phyloP scores from a whole-genome alignment of 1,139 yeast genomes.

The Wickerhamiella infanticola region DNA sequence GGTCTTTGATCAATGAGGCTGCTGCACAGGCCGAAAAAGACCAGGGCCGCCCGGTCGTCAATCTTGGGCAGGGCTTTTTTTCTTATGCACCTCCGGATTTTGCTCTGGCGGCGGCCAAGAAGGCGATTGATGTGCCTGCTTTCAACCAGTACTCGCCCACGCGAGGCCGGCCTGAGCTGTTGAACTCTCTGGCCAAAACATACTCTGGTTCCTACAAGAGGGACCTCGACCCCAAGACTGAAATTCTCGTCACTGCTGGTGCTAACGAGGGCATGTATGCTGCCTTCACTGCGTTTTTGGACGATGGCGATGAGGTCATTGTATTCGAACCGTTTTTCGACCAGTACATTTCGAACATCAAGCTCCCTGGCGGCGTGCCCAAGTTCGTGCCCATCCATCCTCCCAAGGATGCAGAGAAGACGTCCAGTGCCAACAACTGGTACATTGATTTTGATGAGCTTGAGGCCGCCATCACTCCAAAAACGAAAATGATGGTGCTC shows the following conservation, averaged over 20 bases:
- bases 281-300: conserved; percentile 67
- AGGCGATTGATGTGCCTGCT: conserved; percentile 54
- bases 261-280: conserved; percentile 92
- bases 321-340: conserved; percentile 97
- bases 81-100: conserved; percentile 88
- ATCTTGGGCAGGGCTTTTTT: conserved; percentile 93
- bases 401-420: conserved; percentile 53
- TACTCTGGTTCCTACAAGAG: conserved; percentile 50
- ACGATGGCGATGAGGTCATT: conserved; percentile 86
- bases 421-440: conserved; percentile 80
- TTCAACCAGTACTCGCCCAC: conserved; percentile 89
- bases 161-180: conserved; percentile 64
- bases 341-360: conserved; percentile 87
- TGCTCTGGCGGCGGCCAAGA: conserved; percentile 68
- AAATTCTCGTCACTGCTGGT: conserved; percentile 79
- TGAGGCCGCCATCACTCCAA: conserved; percentile 48
- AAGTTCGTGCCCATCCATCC: conserved; percentile 75
- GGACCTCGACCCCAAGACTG: conserved; percentile 39
- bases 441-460: conserved; percentile 62
- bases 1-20: conserved; percentile 89
- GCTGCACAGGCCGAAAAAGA: conserved; percentile 68
- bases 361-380: conserved; percentile 82
- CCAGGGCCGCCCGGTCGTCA: conserved; percentile 57
- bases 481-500: conserved; percentile 71
- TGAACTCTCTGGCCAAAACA: conserved; percentile 50